These are phyloP conservation scores for Eimeria necatrix DNA, from an alignment of 169 alveolate species.

Conservation along the genomic window DNA sequence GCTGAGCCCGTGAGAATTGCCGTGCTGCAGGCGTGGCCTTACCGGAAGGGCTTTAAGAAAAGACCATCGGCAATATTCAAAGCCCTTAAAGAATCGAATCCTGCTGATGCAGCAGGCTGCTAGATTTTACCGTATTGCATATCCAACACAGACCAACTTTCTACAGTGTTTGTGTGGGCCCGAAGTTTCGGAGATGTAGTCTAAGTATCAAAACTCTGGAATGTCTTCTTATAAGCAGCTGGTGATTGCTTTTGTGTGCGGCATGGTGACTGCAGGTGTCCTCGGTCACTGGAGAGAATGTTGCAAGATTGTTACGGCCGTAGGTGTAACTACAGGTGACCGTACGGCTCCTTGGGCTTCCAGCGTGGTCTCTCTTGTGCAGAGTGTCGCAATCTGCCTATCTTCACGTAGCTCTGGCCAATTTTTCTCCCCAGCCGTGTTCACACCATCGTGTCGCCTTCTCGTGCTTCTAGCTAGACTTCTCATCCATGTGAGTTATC, in stretches of 20 bases:
- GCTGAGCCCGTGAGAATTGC: background rate
- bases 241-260: background rate
- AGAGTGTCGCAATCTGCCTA: too few relatives aligned
- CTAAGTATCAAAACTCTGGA: background rate
- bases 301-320: conserved; percentile 26
- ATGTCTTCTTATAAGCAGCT: background rate
- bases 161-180: conserved; percentile 39
- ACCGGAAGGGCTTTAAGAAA: background rate
- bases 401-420: too few relatives aligned
- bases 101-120: background rate
- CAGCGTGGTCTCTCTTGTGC: background rate
- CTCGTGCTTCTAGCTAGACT: too few relatives aligned
- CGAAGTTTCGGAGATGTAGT: background rate
- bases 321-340: conserved; percentile 56
- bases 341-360: background rate
- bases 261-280: background rate
- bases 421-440: too few relatives aligned
- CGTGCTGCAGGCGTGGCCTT: background rate
- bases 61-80: too few relatives aligned
- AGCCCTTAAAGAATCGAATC: too few relatives aligned
- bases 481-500: too few relatives aligned
- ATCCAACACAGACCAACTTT: conserved; percentile 5
- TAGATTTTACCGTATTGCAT: background rate
- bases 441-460: too few relatives aligned
- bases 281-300: conserved; percentile 36